Base-by-base conservation (phyloP, 495 filamentous ascomycete genomes). In the Aspergillus nidulans region DNA sequence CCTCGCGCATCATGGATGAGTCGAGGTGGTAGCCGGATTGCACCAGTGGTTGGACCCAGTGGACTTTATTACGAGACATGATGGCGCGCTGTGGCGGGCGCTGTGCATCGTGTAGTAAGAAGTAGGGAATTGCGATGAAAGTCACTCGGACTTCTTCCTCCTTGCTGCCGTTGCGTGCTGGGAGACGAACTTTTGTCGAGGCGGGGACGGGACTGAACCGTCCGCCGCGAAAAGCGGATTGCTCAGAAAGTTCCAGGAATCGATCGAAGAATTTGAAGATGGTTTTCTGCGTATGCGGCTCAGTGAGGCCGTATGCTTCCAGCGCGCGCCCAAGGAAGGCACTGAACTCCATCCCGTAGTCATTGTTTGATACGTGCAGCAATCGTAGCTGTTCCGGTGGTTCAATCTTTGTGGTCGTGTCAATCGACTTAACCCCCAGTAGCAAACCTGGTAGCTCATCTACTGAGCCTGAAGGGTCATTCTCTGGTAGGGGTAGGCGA, bases 21-120 rank as follows among this genome's bases (percentile, higher is more conserved):
- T 57, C 47, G 6, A 57, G 55, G 46, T 57, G 55, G 40, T 57
- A 57, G 28, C 38, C 55, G 8, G 55, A 57, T 32, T 57, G 55
- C 3, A 57, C 55, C 47, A 57, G 24, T 0, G 55, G 47, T 21
- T 46, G 55, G 36, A 52, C 48, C 55, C 55, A 57, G 15, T 57
- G 55, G 8, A 39, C n/a, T 24, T 52, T 57, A 1, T 47, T 26
- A 25, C 47, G 15, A 36, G 36, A 39, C n/a, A n/a, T n/a, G 8
- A 3, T 15, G 10, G 44, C 23, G 26, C 10, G 24, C 18, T 20
- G 12, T 15, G 24, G 19, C 18, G 20, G 28, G 13, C 40, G 16
- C 15, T 24, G 32, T 0, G 53, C 23, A 15, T 55, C 19, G 13
- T 41, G 26, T 2, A 48, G 53, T 6, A 48, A 23, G 44, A 55